Evolutionary conservation across 306 rosid genomes (phyloP).

Genomic region (Benincasa hispida): DNA sequence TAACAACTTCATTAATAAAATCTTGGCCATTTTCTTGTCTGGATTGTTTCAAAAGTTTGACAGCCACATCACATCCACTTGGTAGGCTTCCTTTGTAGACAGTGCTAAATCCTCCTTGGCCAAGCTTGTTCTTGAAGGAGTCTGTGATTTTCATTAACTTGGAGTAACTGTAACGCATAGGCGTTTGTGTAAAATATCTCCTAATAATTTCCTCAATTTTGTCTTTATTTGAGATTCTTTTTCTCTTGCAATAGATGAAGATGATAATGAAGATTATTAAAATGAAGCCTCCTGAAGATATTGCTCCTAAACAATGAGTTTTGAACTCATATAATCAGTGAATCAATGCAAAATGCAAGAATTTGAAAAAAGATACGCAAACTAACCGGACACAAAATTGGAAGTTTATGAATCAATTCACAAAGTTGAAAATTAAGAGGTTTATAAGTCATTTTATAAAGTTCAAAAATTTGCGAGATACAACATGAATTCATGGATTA

Average conservation of each 20-base stretch:
- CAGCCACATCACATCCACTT: constrained; percentile 62
- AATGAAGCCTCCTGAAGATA: not conserved
- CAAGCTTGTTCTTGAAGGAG: constrained; percentile 50
- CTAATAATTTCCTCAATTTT: not conserved
- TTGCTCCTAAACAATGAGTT: not conserved
- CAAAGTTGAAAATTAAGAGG: too few relatives aligned
- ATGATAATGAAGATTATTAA: not conserved
- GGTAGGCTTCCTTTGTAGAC: constrained; percentile 58
- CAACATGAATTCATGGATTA: too few relatives aligned
- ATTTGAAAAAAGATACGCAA: too few relatives aligned
- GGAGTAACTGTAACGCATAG: not conserved
- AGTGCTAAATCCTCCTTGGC: constrained; percentile 81
- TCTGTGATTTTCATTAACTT: constrained; percentile 36
- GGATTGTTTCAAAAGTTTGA: constrained; percentile 57
- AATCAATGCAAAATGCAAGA: too few relatives aligned
- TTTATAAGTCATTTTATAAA: not conserved
- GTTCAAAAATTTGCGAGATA: not conserved
- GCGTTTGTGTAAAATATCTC: not conserved
- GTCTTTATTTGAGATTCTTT: constrained; percentile 14
- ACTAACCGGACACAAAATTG: too few relatives aligned
- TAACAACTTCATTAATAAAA: constrained; percentile 57
- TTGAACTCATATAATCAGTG: not conserved
- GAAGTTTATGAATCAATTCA: too few relatives aligned
- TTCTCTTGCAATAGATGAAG: not conserved
- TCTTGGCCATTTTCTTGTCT: constrained; percentile 55